Base-by-base conservation (phyloP, 495 filamentous ascomycete species). In the Geopyxis carbonaria region DNA sequence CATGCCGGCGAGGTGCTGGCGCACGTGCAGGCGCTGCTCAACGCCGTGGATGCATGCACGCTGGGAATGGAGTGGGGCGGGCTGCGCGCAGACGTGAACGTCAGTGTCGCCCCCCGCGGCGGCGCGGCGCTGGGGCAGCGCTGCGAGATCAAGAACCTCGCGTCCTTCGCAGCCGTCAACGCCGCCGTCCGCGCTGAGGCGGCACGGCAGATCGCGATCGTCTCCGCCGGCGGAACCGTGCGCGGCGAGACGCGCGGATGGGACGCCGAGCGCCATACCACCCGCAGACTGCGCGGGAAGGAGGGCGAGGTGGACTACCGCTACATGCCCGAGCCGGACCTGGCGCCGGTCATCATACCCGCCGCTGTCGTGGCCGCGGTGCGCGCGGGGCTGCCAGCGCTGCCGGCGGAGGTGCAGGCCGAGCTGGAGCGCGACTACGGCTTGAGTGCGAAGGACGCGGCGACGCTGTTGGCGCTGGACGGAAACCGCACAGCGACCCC, bases 91-190 rank as follows among this genome's bases (percentile, higher is more conserved):
- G 89, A 99, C 59, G 81, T 99, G 42, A 99, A 99, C 52, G 87
- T 99, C 5, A 93, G 83, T 4, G 74, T 95, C 1, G 65, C 78
- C 13, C 62, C 69, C 43, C 64, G 68, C 6, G 59, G 65, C 0
- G 52, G 40, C 2, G 70, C 72, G 1, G 59, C 47, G 4, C 66
- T 94, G 9, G 89, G 89, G 5, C 81, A 85, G 50, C 68, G 86
- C 34, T 93, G 85, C 0, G 89, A 99, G 61, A 95, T 99, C 64
- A 99, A 99, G 60, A 99, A 99, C 47, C 56, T 99, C 34, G 84
- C 78, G 55, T 91, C 79, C 43, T 83, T 95, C 64, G 92, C 91
- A 55, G 80, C 86, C 1, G 78, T 95, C 13, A 83, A 93, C 57
- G 85, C 92, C 44, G 87, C 89, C 7, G 81, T 99, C 44, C 73